A percentile compares a stretch with the other conserved stretches of the same genome.
Conservation (phyloP, 2,329 filamentous ascomycete species). For the Aspergillus aculeatus region DNA sequence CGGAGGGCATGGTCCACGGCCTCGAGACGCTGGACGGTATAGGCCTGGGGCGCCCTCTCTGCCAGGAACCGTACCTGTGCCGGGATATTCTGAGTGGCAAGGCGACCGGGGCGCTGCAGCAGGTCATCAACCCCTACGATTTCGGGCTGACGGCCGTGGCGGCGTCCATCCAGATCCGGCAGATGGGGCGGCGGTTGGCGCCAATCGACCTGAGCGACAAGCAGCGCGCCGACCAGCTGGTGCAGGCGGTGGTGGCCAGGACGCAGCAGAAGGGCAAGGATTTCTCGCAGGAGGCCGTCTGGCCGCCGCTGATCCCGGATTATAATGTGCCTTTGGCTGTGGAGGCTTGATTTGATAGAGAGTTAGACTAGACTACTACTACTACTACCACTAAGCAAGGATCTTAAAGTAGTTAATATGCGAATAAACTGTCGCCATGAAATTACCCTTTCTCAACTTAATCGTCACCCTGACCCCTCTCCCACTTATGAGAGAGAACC, state of each 20-base stretch:
- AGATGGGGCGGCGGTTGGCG: constrained; percentile 54
- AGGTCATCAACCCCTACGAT: constrained; percentile 51
- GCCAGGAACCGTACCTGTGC: constrained; percentile 48
- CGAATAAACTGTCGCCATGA: too few relatives aligned
- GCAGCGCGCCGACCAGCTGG: constrained; percentile 49
- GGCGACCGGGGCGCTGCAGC: constrained; percentile 51
- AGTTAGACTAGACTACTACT: background rate
- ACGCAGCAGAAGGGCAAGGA: background rate
- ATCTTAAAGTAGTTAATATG: too few relatives aligned
- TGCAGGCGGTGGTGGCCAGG: constrained; percentile 28
- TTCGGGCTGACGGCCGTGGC: constrained; percentile 51
- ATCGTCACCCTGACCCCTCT: too few relatives aligned
- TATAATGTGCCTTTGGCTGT: background rate
- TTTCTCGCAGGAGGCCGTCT: background rate
- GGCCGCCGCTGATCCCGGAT: background rate
- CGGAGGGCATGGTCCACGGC: constrained; percentile 58
- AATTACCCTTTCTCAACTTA: too few relatives aligned
- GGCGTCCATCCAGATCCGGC: constrained; percentile 52
- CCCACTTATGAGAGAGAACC: too few relatives aligned
- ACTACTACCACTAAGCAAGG: too few relatives aligned
- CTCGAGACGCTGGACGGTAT: constrained; percentile 60
- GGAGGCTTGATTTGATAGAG: background rate
- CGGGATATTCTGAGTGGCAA: constrained; percentile 33
- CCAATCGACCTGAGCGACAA: constrained; percentile 53
- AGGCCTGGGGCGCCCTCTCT: constrained; percentile 56